Conservation (phyloP, 2,329 filamentous ascomycete genomes). For the Penicillium freii region DNA sequence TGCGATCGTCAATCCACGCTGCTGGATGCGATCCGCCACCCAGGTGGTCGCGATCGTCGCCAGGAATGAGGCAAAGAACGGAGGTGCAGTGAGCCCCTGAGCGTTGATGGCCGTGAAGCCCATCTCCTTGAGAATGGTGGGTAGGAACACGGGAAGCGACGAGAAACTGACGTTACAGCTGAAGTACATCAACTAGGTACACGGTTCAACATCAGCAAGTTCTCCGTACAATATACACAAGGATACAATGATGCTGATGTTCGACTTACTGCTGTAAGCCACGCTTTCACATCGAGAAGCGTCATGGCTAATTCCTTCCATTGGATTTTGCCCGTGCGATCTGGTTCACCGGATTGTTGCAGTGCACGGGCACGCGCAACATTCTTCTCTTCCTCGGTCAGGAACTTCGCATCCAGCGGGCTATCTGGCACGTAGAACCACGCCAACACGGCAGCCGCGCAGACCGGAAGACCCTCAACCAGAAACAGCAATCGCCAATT, state of each 20-base stretch:
- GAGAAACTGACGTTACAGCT: constrained; percentile 64
- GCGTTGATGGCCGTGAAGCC: constrained; percentile 66
- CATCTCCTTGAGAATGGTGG: constrained; percentile 63
- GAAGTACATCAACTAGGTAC: constrained; percentile 54
- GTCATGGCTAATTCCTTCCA: constrained; percentile 49
- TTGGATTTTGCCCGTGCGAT: constrained; percentile 43
- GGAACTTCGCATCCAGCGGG: constrained; percentile 52
- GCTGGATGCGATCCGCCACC: constrained; percentile 63
- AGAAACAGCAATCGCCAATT: constrained; percentile 66
- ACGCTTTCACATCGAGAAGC: constrained; percentile 48
- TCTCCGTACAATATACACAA: background rate
- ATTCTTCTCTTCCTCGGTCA: constrained; percentile 57
- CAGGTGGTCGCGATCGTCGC: constrained; percentile 61
- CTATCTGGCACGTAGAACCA: constrained; percentile 58
- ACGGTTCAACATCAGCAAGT: background rate
- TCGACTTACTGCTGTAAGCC: constrained; percentile 46
- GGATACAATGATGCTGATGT: background rate
- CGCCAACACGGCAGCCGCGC: constrained; percentile 54
- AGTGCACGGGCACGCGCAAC: constrained; percentile 56
- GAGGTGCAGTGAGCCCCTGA: constrained; percentile 70
- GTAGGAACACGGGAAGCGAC: constrained; percentile 64
- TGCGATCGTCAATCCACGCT: constrained; percentile 62
- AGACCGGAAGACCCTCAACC: constrained; percentile 62
- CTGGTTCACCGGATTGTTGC: constrained; percentile 52
- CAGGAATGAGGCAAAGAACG: constrained; percentile 66